phyloP scores from a whole-genome alignment of 2,329 filamentous ascomycete genomes.

The Harringtonia aguacate region DNA sequence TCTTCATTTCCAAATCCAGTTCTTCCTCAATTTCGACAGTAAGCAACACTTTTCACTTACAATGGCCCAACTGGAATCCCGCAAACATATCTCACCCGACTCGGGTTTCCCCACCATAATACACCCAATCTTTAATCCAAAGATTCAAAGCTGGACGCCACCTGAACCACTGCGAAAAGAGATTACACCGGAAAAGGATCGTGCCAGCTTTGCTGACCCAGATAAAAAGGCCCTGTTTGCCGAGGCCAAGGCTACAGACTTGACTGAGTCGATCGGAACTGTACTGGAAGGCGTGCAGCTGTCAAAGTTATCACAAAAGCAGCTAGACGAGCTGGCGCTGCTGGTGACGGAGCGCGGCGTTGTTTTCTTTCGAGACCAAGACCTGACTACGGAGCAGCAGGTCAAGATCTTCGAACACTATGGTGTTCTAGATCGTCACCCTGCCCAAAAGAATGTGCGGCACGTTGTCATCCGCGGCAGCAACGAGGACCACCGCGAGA shows the following conservation, averaged over 20 bases:
- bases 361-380: conserved; percentile 36
- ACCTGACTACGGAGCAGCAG: conserved; percentile 31
- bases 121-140: conserved; percentile 35
- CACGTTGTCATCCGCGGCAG: conserved; percentile 34
- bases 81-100: conserved; percentile 36
- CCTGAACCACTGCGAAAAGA: conserved; percentile 24
- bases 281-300: conserved; percentile 28
- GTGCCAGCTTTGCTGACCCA: conserved; percentile 31
- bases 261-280: conserved; percentile 33
- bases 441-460: conserved; percentile 30
- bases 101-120: conserved; percentile 34
- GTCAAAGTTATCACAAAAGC: conserved; percentile 29
- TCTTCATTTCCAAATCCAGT: not conserved
- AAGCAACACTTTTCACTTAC: no score
- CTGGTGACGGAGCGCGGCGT: conserved; percentile 35
- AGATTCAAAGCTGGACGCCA: conserved; percentile 28
- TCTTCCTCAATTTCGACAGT: no score
- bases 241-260: conserved; percentile 23
- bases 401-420: conserved; percentile 36
- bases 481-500: conserved; percentile 31
- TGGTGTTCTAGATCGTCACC: conserved; percentile 35
- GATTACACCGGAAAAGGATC: conserved; percentile 22
- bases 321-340: conserved; percentile 39
- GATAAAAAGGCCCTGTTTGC: conserved; percentile 30
- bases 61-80: conserved; percentile 28